Conservation (phyloP, 805 yeast genomes). For the Wickerhamomyces bisporus region DNA sequence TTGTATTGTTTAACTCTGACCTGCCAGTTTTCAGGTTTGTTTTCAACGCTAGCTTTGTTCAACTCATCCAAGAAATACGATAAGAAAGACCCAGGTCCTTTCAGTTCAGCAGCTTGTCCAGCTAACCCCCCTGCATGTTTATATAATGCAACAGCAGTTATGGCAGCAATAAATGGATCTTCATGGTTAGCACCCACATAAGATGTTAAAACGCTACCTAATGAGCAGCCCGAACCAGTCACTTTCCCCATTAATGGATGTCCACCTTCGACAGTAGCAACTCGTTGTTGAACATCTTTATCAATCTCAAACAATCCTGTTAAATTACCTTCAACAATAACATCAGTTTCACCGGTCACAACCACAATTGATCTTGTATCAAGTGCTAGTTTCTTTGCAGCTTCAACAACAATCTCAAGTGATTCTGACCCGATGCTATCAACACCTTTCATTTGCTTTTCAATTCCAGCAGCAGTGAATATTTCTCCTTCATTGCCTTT, state of each 20-base stretch:
- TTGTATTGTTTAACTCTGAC: too few relatives aligned
- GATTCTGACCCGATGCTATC: constrained; percentile 37
- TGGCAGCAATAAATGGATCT: constrained; percentile 8
- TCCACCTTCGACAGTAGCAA: constrained; percentile 47
- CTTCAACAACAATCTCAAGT: constrained; percentile 25
- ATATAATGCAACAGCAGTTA: constrained; percentile 14
- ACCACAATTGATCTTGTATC: constrained; percentile 58
- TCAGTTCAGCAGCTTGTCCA: constrained; percentile 3
- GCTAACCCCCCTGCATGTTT: constrained; percentile 15
- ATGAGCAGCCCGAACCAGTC: constrained; percentile 81
- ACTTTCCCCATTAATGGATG: constrained; percentile 55
- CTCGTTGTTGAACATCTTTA: constrained; percentile 23
- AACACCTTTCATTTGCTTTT: constrained; percentile 62
- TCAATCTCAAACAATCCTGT: constrained; percentile 19
- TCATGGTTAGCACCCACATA: constrained; percentile 9
- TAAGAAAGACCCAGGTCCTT: constrained; percentile 16
- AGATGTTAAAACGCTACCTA: constrained; percentile 46
- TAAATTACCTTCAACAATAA: constrained; percentile 42
- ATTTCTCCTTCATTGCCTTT: constrained; percentile 90
- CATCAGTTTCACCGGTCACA: constrained; percentile 59
- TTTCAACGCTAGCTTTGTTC: constrained; percentile 1
- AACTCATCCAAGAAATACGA: constrained; percentile 9
- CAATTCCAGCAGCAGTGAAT: constrained; percentile 46
- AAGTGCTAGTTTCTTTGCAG: constrained; percentile 45
- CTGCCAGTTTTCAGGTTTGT: constrained; percentile 9